These are phyloP conservation scores for Phoma herbarum DNA, from an alignment of 2,329 filamentous ascomycete genomes.

Conservation along the genomic window DNA sequence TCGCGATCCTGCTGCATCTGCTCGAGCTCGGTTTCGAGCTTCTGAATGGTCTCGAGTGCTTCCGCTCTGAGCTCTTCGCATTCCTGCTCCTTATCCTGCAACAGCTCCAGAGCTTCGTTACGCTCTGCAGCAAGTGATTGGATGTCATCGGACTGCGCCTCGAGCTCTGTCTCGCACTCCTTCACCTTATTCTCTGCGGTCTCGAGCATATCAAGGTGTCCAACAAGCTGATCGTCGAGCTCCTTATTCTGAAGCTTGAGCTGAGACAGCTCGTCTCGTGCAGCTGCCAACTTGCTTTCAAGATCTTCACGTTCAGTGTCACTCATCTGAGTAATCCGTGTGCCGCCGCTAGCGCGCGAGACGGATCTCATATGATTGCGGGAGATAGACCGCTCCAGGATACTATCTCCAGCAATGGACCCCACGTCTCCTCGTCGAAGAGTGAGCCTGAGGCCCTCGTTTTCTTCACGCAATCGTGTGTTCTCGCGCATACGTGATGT, in stretches of 20 bases:
- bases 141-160: slow-evolving; percentile 80
- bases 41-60: slow-evolving; percentile 67
- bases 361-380: slow-evolving; percentile 77
- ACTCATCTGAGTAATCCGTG: slow-evolving; percentile 68
- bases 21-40: slow-evolving; percentile 71
- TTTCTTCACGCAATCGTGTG: slow-evolving; percentile 93
- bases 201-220: slow-evolving; percentile 81
- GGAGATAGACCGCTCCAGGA: slow-evolving; percentile 93
- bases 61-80: slow-evolving; percentile 63
- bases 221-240: slow-evolving; percentile 81
- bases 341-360: slow-evolving; percentile 71
- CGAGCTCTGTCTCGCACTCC: slow-evolving; percentile 80
- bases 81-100: slow-evolving; percentile 69
- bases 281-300: slow-evolving; percentile 81
- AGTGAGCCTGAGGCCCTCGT: slow-evolving; percentile 92
- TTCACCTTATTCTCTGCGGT: slow-evolving; percentile 65
- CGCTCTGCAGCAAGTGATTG: slow-evolving; percentile 82
- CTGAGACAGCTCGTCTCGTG: slow-evolving; percentile 86
- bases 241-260: slow-evolving; percentile 91
- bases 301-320: slow-evolving; percentile 79
- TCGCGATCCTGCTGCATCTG: slow-evolving; percentile 75
- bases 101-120: slow-evolving; percentile 81
- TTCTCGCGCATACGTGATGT: slow-evolving; percentile 96
- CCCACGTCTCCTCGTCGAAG: slow-evolving; percentile 73
- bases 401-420: slow-evolving; percentile 79